A percentile compares a stretch with the other conserved stretches of the same genome.
phyloP scores from a whole-genome alignment of 805 yeast genomes.

The Candida peoriensis region DNA sequence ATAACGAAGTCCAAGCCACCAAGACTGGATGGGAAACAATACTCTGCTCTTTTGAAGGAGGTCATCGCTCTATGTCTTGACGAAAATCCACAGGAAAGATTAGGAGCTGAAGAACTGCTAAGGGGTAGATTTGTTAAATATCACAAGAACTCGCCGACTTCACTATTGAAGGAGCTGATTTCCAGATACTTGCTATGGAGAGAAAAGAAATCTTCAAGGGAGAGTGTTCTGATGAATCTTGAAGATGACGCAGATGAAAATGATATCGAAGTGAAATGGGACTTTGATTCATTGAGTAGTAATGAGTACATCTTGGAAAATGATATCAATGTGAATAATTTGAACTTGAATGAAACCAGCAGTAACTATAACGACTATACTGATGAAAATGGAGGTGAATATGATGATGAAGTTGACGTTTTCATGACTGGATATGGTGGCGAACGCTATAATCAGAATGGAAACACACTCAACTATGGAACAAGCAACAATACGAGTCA shows the following conservation, averaged over 20 bases:
- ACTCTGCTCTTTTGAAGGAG: constrained; percentile 73
- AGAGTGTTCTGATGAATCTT: constrained; percentile 37
- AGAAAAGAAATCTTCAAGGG: constrained; percentile 55
- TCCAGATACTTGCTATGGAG: constrained; percentile 72
- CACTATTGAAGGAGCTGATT: constrained; percentile 66
- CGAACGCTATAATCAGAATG: constrained; percentile 10
- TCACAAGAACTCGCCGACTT: constrained; percentile 56
- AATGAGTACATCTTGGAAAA: constrained; percentile 70
- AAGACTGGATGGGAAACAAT: constrained; percentile 84
- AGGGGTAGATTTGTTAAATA: constrained; percentile 68
- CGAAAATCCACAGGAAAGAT: constrained; percentile 87
- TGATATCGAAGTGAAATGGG: constrained; percentile 67
- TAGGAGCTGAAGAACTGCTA: constrained; percentile 77
- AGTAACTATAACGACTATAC: constrained; percentile 21
- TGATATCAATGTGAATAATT: constrained; percentile 45
- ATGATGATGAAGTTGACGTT: constrained; percentile 25
- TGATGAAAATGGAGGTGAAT: constrained; percentile 16
- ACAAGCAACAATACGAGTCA: constrained; percentile 20
- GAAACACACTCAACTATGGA: constrained; percentile 6
- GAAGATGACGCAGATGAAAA: constrained; percentile 38
- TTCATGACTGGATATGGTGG: constrained; percentile 23
- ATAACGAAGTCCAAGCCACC: constrained; percentile 94
- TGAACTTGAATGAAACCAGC: constrained; percentile 19
- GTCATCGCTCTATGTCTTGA: constrained; percentile 88
- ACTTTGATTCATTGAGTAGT: constrained; percentile 76